These are phyloP conservation scores for Podila minutissima DNA, from an alignment of 192 early-diverging fungal genomes.

Conservation along the genomic window DNA sequence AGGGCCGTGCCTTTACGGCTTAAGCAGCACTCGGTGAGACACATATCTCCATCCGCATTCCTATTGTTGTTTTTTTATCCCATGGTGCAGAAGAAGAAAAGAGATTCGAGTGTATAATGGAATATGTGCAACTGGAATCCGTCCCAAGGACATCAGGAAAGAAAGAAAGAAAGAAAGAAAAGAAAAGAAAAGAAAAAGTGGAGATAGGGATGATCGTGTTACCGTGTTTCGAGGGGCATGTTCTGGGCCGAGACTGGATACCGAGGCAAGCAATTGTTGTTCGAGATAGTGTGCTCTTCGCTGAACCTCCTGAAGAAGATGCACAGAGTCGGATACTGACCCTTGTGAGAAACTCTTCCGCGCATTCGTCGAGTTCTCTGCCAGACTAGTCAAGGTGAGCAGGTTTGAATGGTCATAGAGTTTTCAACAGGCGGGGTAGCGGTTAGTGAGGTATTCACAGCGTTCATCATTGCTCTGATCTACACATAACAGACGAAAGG, in stretches of 20 bases:
- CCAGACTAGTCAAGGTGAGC: not conserved
- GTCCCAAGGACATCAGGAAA: too few species aligned
- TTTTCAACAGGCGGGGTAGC: not conserved
- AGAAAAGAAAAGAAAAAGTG: not conserved
- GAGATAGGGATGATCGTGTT: constrained; percentile 10
- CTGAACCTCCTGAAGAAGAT: constrained; percentile 12
- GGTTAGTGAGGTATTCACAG: too few species aligned
- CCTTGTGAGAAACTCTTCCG: constrained; percentile 25
- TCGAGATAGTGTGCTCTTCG: constrained; percentile 19
- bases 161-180: too few species aligned
- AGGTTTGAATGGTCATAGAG: not conserved
- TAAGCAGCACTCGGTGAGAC: too few species aligned
- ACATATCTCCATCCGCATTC: too few species aligned
- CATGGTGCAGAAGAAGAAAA: too few species aligned
- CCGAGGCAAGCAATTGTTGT: not conserved
- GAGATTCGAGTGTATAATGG: too few species aligned
- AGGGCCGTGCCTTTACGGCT: too few species aligned
- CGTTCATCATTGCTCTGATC: too few species aligned
- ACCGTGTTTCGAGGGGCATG: not conserved
- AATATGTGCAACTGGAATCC: too few species aligned
- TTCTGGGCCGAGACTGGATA: not conserved
- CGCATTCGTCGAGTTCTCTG: constrained; percentile 15
- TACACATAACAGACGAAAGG: too few species aligned
- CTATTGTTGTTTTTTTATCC: too few species aligned
- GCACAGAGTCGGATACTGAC: constrained; percentile 8